phyloP scores from a whole-genome alignment of 305 asterid genomes.

The Petunia hybrid region DNA sequence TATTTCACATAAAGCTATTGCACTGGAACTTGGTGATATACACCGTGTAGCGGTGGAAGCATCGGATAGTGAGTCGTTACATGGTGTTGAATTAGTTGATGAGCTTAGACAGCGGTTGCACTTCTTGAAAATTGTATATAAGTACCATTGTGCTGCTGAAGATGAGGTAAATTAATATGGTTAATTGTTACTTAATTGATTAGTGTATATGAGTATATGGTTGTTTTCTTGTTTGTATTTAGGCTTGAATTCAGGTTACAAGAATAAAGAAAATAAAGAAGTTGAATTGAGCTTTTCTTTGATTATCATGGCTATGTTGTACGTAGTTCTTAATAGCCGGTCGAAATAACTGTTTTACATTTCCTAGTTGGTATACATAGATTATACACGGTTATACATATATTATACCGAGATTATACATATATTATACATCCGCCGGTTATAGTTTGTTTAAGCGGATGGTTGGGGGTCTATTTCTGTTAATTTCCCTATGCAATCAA shows the following conservation, averaged over 20 bases:
- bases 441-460: no score
- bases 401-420: no score
- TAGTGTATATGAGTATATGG: not conserved
- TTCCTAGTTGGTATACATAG: no score
- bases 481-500: not conserved
- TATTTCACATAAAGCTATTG: constrained; percentile 73
- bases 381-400: no score
- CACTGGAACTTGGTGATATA: constrained; percentile 67
- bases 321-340: not conserved
- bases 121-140: constrained; percentile 75
- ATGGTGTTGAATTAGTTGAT: constrained; percentile 46
- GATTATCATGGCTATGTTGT: not conserved
- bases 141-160: constrained; percentile 81
- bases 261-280: not conserved
- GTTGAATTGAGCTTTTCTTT: not conserved
- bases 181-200: not conserved
- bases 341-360: no score
- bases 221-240: not conserved
- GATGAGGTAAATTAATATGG: constrained; percentile 66
- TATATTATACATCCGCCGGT: no score
- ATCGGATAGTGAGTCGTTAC: constrained; percentile 38
- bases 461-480: no score
- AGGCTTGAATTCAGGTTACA: not conserved
- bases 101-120: constrained; percentile 65
- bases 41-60: constrained; percentile 64